These are phyloP conservation scores for Dryadomyces sulphureus DNA, from an alignment of 2,329 filamentous ascomycete species.

Conservation along the genomic window DNA sequence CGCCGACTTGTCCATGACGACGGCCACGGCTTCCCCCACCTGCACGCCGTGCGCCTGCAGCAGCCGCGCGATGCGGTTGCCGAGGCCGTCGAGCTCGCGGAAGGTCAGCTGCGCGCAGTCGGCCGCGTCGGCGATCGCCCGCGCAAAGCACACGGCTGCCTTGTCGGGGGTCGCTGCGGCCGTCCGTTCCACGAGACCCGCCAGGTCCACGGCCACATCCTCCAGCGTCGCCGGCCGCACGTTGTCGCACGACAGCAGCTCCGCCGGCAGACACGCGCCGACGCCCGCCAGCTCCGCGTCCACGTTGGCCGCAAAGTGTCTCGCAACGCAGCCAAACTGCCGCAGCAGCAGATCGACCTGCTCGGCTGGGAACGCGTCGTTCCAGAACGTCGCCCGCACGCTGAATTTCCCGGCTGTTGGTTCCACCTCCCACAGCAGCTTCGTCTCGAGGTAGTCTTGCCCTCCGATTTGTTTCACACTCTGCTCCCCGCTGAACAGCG, in stretches of 20 bases:
- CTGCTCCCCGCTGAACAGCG: constrained; percentile 26
- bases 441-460: constrained; percentile 61
- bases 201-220: constrained; percentile 27
- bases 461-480: constrained; percentile 41
- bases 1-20: constrained; percentile 65
- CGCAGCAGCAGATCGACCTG: constrained; percentile 41
- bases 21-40: constrained; percentile 47
- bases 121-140: constrained; percentile 23
- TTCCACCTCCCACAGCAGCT: constrained; percentile 61
- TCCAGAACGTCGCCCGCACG: constrained; percentile 31
- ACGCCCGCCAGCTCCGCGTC: constrained; percentile 14
- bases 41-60: constrained; percentile 32
- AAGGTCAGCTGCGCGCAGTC: constrained; percentile 43
- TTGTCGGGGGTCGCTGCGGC: constrained; percentile 32
- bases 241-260: constrained; percentile 36
- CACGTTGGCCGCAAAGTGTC: constrained; percentile 14
- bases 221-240: constrained; percentile 18
- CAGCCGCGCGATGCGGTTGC: constrained; percentile 47
- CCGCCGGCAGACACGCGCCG: constrained; percentile 13
- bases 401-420: constrained; percentile 31
- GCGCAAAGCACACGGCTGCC: constrained; percentile 50
- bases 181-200: constrained; percentile 37
- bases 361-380: constrained; percentile 30
- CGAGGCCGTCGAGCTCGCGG: constrained; percentile 41
- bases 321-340: constrained; percentile 43